Evolutionary conservation across 2,329 filamentous ascomycete species (phyloP), one percentile per base, ranked within the genome.

Genomic region (Cladobotryum protrusum): DNA sequence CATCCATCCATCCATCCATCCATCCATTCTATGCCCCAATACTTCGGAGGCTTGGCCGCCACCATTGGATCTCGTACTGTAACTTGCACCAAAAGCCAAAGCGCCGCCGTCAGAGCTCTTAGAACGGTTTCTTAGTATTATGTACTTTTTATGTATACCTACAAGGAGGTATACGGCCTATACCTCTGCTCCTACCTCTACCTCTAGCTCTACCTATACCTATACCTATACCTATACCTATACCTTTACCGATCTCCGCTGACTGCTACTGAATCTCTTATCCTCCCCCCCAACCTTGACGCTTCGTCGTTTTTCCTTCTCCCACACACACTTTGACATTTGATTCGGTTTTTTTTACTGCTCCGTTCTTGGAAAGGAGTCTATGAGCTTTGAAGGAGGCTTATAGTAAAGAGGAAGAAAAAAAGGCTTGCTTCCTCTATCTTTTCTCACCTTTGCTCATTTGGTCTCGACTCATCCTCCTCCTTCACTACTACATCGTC

Each of bases 291-390:
- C 24, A 29, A 29, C 24, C 24, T 29, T 29, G 24, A 29, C 24
- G 24, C 24, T 29, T 29, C 24, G 24, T 29, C 24, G 24, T 29
- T 29, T 29, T 29, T 29, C 11, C 24, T 14, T 52, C 40, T 53
- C 48, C 44, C 52, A 53, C 35, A 50, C 48, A 40, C 46, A 44
- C 20, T 24, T 29, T 29, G 24, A 29, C 24, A 29, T 29, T 29
- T 29, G 24, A 29, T 29, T 8, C 11, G 24, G 6, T 29, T 29
- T 29, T 29, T 29, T 29, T 29, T 4, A 29, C 48, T 19, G 13
- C 32, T 48, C 41, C 36, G 40, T 43, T 19, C 24, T 29, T 37
- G 18, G 29, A 17, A 29, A 32, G n/a, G 17, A 34, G 29, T 40
- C 20, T 45, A 43, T 41, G 36, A 35, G 24, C 48, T 45, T 36